Percentiles rank a stretch among this genome's conserved stretches.
Evolutionary conservation across 805 yeast genomes (phyloP).

Genomic region (Barnettozyma pratensis): DNA sequence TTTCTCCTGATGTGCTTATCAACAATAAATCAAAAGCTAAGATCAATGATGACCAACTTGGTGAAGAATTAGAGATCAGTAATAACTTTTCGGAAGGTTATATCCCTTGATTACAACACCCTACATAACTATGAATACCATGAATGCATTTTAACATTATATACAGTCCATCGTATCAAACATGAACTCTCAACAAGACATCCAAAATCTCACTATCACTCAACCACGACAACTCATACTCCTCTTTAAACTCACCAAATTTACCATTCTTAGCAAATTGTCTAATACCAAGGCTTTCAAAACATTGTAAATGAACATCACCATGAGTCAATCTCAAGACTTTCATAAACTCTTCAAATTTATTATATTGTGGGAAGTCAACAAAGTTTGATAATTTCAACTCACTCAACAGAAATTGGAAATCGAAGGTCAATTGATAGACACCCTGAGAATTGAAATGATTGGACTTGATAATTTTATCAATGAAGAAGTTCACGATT

Average conservation of each 20-base stretch:
- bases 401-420: constrained; percentile 6
- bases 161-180: background rate
- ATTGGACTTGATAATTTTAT: constrained; percentile 32
- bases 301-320: constrained; percentile 7
- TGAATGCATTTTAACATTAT: background rate
- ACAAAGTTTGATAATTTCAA: background rate
- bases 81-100: constrained; percentile 7
- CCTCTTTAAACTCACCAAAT: constrained; percentile 23
- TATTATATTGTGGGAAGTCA: constrained; percentile 2
- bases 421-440: constrained; percentile 29
- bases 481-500: constrained; percentile 29
- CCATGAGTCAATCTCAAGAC: constrained; percentile 27
- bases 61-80: constrained; percentile 2
- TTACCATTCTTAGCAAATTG: constrained; percentile 28
- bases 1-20: background rate
- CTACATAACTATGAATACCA: background rate
- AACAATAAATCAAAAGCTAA: background rate
- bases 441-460: constrained; percentile 31
- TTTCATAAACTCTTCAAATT: constrained; percentile 12
- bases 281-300: constrained; percentile 16
- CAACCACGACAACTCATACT: constrained; percentile 17
- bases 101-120: constrained; percentile 1
- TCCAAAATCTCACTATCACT: constrained; percentile 32
- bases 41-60: constrained; percentile 2
- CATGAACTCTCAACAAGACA: constrained; percentile 30